Percentiles rank a stretch among this genome's conserved stretches.
phyloP scores from a whole-genome alignment of 2,329 filamentous ascomycete genomes.

The Parascedosporium putredinis region DNA sequence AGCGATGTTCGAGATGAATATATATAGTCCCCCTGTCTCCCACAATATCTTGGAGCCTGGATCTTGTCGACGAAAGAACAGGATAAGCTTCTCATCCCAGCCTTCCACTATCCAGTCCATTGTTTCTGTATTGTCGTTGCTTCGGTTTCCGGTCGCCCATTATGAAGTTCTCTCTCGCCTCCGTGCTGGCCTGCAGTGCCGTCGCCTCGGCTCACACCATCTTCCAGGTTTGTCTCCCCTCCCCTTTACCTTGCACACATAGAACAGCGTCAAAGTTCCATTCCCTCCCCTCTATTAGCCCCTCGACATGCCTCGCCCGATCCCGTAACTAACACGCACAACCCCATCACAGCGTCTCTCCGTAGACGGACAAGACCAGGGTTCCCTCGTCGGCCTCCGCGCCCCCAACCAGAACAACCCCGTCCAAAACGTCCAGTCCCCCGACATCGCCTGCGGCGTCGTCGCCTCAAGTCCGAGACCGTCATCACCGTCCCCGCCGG shows the following conservation, averaged over 20 bases:
- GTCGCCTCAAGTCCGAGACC: conserved; percentile 27
- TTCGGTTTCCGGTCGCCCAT: neutral
- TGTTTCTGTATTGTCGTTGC: neutral
- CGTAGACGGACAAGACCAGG: conserved; percentile 37
- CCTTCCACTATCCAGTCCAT: no score
- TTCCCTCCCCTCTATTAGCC: neutral
- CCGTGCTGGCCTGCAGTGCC: conserved; percentile 14
- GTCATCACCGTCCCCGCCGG: conserved; percentile 39
- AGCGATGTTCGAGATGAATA: no score
- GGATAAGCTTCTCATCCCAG: no score
- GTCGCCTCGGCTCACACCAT: conserved; percentile 29
- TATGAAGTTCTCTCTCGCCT: conserved; percentile 4
- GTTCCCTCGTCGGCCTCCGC: conserved; percentile 38
- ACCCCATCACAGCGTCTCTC: conserved; percentile 22
- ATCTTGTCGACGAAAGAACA: no score
- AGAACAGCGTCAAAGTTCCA: no score
- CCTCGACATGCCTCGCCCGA: neutral
- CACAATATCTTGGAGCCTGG: no score
- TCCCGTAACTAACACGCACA: neutral
- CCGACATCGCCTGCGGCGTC: conserved; percentile 39
- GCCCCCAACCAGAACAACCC: conserved; percentile 42
- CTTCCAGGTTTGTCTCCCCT: conserved; percentile 21
- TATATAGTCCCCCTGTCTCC: neutral
- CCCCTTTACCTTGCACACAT: neutral
- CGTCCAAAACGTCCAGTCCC: conserved; percentile 36